Conservation (phyloP, 495 filamentous ascomycete species). For the Hypoxylon crocopeplum region DNA sequence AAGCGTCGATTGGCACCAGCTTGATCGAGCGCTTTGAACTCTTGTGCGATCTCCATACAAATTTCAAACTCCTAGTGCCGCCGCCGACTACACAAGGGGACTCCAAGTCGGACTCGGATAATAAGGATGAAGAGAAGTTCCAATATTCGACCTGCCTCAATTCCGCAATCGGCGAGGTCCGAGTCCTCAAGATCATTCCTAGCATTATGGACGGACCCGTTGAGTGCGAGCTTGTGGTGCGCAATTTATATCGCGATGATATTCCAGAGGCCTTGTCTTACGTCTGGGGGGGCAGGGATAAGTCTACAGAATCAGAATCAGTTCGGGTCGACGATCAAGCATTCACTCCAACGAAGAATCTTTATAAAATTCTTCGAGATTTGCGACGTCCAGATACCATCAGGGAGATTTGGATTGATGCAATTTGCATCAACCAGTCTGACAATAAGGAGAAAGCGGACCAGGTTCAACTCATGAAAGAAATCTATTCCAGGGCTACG, state of each 20-base stretch:
- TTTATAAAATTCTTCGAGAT: background rate
- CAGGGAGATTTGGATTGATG: conserved; percentile 39
- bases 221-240: background rate
- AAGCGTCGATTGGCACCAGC: background rate
- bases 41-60: background rate
- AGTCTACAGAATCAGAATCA: background rate
- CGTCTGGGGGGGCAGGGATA: conserved; percentile 13
- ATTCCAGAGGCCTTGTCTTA: conserved; percentile 15
- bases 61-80: background rate
- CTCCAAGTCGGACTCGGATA: background rate
- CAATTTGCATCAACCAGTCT: conserved; percentile 42
- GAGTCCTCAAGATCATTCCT: conserved; percentile 5
- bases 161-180: background rate
- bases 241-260: background rate
- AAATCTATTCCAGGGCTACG: conserved; percentile 27
- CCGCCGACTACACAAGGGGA: background rate
- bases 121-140: background rate
- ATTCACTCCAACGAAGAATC: background rate
- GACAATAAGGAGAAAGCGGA: conserved; percentile 27
- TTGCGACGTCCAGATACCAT: background rate
- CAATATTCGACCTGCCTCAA: background rate
- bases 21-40: background rate
- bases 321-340: background rate
- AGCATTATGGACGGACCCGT: background rate
- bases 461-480: conserved; percentile 34